Conservation (phyloP, 2,329 filamentous ascomycete species). For the Penicillium rolfsii region DNA sequence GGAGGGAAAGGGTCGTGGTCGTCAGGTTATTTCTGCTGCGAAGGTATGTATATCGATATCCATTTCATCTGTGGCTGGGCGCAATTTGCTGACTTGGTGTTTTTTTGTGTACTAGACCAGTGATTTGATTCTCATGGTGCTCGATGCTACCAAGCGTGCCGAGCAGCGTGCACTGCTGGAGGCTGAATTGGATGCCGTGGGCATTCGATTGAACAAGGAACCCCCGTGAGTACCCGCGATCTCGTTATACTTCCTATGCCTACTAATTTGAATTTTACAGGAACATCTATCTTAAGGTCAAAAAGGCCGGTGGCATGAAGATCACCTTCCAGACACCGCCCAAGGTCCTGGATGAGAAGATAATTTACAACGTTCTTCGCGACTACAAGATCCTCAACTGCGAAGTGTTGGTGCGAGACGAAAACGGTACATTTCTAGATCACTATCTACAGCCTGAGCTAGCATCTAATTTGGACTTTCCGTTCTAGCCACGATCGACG, state of each 20-base stretch:
- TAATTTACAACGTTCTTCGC: constrained; percentile 94
- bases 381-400: constrained; percentile 99
- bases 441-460: too few species aligned
- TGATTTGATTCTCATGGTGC: constrained; percentile 93
- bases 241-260: neutral
- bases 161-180: constrained; percentile 90
- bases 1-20: constrained; percentile 91
- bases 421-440: constrained; percentile 63
- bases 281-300: constrained; percentile 95
- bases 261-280: constrained; percentile 47
- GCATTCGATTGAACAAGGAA: constrained; percentile 87
- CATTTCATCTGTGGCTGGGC: neutral
- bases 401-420: constrained; percentile 92
- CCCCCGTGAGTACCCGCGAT: constrained; percentile 68
- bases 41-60: constrained; percentile 59
- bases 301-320: constrained; percentile 98
- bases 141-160: constrained; percentile 94
- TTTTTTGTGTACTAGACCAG: constrained; percentile 63
- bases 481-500: constrained; percentile 78
- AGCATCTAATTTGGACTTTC: constrained; percentile 8
- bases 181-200: constrained; percentile 90
- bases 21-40: constrained; percentile 95
- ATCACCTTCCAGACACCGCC: constrained; percentile 91
- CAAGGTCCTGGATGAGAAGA: constrained; percentile 93
- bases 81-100: constrained; percentile 6